Evolutionary conservation across 1,139 yeast species (phyloP).

Genomic region (Yamadazyma conglobata): DNA sequence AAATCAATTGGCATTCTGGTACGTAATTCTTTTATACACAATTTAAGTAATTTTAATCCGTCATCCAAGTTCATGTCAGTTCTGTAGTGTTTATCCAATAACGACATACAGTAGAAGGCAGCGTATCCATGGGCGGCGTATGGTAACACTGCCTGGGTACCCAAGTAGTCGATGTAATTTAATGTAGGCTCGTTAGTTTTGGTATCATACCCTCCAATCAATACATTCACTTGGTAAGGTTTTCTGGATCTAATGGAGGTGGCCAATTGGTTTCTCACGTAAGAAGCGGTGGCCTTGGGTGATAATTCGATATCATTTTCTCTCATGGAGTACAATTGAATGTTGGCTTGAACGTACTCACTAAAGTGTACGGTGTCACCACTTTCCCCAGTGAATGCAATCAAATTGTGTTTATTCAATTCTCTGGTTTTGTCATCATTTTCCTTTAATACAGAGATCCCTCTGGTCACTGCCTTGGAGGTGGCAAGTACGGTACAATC

Average conservation of each 20-base stretch:
- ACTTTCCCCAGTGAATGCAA: conserved; percentile 93
- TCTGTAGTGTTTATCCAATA: conserved; percentile 87
- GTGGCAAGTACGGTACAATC: conserved; percentile 87
- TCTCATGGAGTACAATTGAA: conserved; percentile 83
- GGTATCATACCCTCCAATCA: conserved; percentile 80
- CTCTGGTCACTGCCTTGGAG: conserved; percentile 90
- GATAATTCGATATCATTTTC: conserved; percentile 75
- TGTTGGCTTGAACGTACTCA: conserved; percentile 88
- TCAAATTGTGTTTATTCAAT: conserved; percentile 71
- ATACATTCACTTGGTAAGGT: conserved; percentile 90
- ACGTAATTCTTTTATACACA: conserved; percentile 75
- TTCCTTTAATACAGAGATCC: conserved; percentile 82
- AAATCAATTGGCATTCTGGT: conserved; percentile 94
- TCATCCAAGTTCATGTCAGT: conserved; percentile 74
- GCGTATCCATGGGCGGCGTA: conserved; percentile 87
- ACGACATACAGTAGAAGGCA: conserved; percentile 85
- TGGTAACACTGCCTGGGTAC: conserved; percentile 86
- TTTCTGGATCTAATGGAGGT: conserved; percentile 80
- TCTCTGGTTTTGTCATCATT: conserved; percentile 84
- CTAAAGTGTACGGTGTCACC: conserved; percentile 98
- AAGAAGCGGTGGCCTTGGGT: conserved; percentile 83
- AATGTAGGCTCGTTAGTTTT: conserved; percentile 62
- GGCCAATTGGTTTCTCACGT: conserved; percentile 85
- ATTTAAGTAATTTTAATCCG: conserved; percentile 69
- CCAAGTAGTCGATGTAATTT: conserved; percentile 91